phyloP scores from a whole-genome alignment of 768 basidiomycete genomes.

The Tubosaeta sp. region DNA sequence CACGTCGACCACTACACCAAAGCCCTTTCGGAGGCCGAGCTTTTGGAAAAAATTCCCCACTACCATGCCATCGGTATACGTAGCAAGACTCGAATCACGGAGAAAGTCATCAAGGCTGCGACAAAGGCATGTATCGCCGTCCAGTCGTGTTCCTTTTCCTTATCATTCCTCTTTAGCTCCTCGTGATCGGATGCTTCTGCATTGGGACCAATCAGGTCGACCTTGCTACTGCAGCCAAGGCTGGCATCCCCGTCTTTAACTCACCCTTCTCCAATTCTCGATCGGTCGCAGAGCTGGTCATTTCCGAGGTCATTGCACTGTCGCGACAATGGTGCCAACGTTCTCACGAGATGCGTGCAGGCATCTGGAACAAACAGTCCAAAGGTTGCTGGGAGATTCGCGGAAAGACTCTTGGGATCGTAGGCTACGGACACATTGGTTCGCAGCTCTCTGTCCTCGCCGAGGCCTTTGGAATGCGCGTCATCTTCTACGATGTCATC shows the following conservation, averaged over 20 bases:
- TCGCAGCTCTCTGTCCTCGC: slow-evolving; percentile 95
- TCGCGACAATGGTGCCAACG: slow-evolving; percentile 94
- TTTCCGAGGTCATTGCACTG: slow-evolving; percentile 88
- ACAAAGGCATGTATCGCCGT: slow-evolving; percentile 55
- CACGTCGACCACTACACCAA: slow-evolving; percentile 85
- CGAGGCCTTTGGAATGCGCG: slow-evolving; percentile 93
- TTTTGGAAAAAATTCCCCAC: slow-evolving; percentile 71
- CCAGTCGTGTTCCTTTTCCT: background rate
- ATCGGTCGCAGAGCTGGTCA: slow-evolving; percentile 96
- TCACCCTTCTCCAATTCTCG: slow-evolving; percentile 99
- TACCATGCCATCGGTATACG: slow-evolving; percentile 97
- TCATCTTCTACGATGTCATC: slow-evolving; percentile 92
- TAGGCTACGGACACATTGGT: slow-evolving; percentile 98
- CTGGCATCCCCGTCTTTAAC: slow-evolving; percentile 98
- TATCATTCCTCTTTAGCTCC: slow-evolving; percentile 56
- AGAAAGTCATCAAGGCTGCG: slow-evolving; percentile 81
- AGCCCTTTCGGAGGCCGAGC: slow-evolving; percentile 91
- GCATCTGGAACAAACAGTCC: slow-evolving; percentile 98
- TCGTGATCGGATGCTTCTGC: slow-evolving; percentile 98
- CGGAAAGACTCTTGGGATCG: slow-evolving; percentile 96
- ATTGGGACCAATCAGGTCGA: slow-evolving; percentile 99
- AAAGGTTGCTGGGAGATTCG: slow-evolving; percentile 98
- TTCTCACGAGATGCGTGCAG: slow-evolving; percentile 78
- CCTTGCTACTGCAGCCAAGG: slow-evolving; percentile 71
- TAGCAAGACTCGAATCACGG: slow-evolving; percentile 96